These are phyloP conservation scores for Fragaria nilgerrensis DNA, from an alignment of 306 rosid genomes.

Conservation along the genomic window DNA sequence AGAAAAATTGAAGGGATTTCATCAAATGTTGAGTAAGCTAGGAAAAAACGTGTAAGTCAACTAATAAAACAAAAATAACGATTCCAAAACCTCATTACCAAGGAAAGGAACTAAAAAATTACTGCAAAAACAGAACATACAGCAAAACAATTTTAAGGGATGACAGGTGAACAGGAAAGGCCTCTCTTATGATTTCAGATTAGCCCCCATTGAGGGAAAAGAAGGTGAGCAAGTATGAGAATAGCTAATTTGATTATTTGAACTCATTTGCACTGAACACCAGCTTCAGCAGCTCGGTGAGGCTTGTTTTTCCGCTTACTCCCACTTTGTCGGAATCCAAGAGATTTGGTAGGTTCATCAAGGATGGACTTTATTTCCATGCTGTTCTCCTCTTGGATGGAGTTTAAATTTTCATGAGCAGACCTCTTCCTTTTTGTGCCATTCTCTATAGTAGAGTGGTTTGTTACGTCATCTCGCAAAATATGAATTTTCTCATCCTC, in stretches of 20 bases:
- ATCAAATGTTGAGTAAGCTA: not conserved
- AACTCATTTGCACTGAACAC: slow-evolving; percentile 73
- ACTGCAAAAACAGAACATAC: slow-evolving; percentile 7
- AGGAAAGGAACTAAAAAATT: slow-evolving; percentile 13
- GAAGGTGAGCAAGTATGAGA: slow-evolving; percentile 13
- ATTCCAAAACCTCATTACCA: slow-evolving; percentile 7
- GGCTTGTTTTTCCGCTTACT: slow-evolving; percentile 90
- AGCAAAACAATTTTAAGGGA: slow-evolving; percentile 4
- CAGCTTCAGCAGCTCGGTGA: slow-evolving; percentile 88
- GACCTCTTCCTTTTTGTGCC: slow-evolving; percentile 61
- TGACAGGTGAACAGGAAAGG: slow-evolving; percentile 13
- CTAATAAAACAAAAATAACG: not conserved
- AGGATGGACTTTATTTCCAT: slow-evolving; percentile 38
- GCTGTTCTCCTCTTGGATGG: slow-evolving; percentile 46
- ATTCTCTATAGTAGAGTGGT: slow-evolving; percentile 38
- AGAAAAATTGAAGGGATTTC: not conserved
- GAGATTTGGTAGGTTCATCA: slow-evolving; percentile 47
- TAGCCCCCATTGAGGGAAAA: not conserved
- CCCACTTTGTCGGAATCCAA: slow-evolving; percentile 75
- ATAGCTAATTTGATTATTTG: not conserved
- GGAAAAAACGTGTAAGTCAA: not conserved
- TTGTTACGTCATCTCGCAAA: slow-evolving; percentile 43
- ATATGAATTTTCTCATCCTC: slow-evolving; percentile 40
- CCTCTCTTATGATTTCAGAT: not conserved
- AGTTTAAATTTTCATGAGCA: slow-evolving; percentile 43